Base-by-base conservation (phyloP, 345 rosid genomes). In the Eucalyptus melliodora region DNA sequence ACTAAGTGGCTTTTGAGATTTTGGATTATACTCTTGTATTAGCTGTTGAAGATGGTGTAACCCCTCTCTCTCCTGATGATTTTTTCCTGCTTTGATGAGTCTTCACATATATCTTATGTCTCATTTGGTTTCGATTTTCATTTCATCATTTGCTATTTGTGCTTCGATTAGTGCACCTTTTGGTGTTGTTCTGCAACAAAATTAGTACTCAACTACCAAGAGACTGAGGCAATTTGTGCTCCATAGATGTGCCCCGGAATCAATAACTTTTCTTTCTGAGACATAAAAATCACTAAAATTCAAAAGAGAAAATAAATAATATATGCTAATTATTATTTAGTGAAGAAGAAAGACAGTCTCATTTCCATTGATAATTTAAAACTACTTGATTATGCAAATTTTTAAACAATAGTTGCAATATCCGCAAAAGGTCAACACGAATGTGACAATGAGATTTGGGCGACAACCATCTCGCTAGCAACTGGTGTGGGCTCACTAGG, bases 111-210 rank as follows among this genome's bases (percentile, higher is more conserved):
- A 21, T 53, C 1, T 53, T 53, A 53, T 53, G 59, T 53, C 59
- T 53, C 59, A 21, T 21, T 53, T 53, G 26, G 26, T 53, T 53
- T 53, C 26, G 5, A 53, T 53, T 53, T 53, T 53, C 5, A 53
- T 53, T 19, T 0, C 11, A 53, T 21, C 11, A 2, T 1, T 0
- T 19, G 1, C 5, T 21, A 53, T 53, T 8, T 21, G 5, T 53
- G 59, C 59, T 19, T 19, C 5, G 0, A 19, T 53, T 53, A 53
- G 59, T 21, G 26, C 59, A 53, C 2, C 59, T 53, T 53, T 53
- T 21, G 11, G 26, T 4, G 5, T 21, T 53, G 26, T 53, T 53
- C 5, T 0, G 11, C 59, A 53, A 21, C 59, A 53, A 26, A 62
- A 62, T 62, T 13, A 60, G 16, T 3, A 60, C 69, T 27, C 69